These are phyloP conservation scores for Tetramitus jugosus DNA, from an alignment of 208 protist species.

Conservation along the genomic window DNA sequence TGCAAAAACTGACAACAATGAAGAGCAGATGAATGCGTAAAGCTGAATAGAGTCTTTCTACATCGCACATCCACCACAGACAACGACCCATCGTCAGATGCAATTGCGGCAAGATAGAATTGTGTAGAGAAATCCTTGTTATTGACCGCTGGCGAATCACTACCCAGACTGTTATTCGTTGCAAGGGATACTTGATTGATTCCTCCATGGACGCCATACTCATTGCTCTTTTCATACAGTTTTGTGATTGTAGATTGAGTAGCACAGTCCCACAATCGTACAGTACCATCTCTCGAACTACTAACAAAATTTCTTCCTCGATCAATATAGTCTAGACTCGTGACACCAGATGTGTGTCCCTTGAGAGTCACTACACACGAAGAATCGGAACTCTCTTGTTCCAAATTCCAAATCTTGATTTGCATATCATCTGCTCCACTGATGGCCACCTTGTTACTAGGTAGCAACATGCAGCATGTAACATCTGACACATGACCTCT, in stretches of 20 bases:
- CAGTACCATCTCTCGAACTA: conserved; percentile 17
- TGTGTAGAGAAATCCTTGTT: conserved; percentile 9
- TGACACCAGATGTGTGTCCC: not conserved
- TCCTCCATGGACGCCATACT: too few relatives aligned
- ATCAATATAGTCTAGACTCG: not conserved
- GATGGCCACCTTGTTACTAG: not conserved
- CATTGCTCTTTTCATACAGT: not conserved
- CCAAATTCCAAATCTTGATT: conserved; percentile 20
- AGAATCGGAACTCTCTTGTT: too few relatives aligned
- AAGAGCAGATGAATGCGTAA: not conserved
- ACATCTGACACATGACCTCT: not conserved
- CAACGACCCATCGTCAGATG: not conserved
- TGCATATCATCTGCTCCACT: not conserved
- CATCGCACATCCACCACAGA: not conserved
- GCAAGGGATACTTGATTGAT: not conserved
- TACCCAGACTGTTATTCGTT: too few relatives aligned
- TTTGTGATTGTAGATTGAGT: conserved; percentile 10
- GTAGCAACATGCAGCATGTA: not conserved
- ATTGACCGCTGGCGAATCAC: not conserved
- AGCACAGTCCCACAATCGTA: conserved; percentile 7
- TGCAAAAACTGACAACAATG: not conserved
- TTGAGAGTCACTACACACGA: not conserved
- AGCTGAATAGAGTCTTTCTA: not conserved
- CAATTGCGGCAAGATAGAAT: not conserved
- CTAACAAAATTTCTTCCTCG: conserved; percentile 20